Conservation (phyloP, 2,329 filamentous ascomycete genomes). For the Myriosclerotinia duriaeana region DNA sequence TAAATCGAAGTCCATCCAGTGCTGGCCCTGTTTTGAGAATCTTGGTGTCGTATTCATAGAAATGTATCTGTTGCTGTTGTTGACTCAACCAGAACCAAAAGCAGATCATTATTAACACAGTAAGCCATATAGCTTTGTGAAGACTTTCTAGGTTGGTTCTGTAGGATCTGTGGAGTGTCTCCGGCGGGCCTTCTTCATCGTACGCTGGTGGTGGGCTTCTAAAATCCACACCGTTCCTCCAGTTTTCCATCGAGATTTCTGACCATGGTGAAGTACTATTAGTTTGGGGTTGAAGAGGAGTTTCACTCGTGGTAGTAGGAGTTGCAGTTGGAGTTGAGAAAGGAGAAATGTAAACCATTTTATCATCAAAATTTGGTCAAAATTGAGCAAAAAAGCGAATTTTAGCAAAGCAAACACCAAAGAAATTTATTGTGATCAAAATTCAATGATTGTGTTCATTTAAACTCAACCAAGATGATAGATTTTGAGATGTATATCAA, state of each 20-base stretch:
- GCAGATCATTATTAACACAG: constrained; percentile 39
- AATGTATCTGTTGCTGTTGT: constrained; percentile 6
- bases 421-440: constrained; percentile 1
- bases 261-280: constrained; percentile 30
- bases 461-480: neutral
- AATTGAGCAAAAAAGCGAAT: constrained; percentile 18
- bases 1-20: constrained; percentile 32
- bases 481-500: neutral
- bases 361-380: constrained; percentile 19
- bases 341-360: constrained; percentile 28
- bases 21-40: neutral
- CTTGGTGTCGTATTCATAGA: constrained; percentile 16
- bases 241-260: constrained; percentile 29
- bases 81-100: constrained; percentile 24
- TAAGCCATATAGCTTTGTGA: constrained; percentile 23
- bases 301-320: constrained; percentile 19
- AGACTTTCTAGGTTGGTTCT: constrained; percentile 9
- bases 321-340: constrained; percentile 22
- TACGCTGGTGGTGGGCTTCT: constrained; percentile 20
- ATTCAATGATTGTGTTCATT: neutral
- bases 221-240: constrained; percentile 23
- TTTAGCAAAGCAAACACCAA: constrained; percentile 19
- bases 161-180: neutral
- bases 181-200: neutral
- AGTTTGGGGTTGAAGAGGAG: constrained; percentile 22